phyloP scores from a whole-genome alignment of 257 asterid genomes.

The Voacanga thouarsii region DNA sequence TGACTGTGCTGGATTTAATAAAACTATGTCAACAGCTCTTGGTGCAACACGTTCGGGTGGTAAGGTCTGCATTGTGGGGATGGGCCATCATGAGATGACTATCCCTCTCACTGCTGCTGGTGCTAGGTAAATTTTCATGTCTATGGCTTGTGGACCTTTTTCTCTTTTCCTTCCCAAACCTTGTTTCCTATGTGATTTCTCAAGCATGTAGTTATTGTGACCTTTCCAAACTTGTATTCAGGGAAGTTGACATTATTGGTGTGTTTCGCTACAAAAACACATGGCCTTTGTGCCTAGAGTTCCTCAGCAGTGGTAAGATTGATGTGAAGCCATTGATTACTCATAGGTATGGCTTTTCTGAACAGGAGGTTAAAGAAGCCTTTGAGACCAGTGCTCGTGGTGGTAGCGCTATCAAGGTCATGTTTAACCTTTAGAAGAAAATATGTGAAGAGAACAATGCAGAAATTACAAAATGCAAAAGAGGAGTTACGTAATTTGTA shows the following conservation, averaged over 20 bases:
- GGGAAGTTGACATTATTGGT: constrained; percentile 86
- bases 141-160: not conserved
- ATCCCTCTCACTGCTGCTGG: constrained; percentile 84
- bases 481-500: not conserved
- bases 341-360: constrained; percentile 71
- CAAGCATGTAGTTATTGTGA: not conserved
- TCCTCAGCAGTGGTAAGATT: constrained; percentile 71
- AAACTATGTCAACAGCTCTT: constrained; percentile 75
- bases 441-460: not conserved
- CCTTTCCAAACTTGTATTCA: constrained; percentile 10
- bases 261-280: constrained; percentile 84
- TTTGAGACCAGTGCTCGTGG: constrained; percentile 78
- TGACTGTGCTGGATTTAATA: constrained; percentile 72
- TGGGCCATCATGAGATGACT: constrained; percentile 83
- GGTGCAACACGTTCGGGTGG: constrained; percentile 72
- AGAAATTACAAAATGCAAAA: not conserved
- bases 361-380: constrained; percentile 73
- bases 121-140: constrained; percentile 50
- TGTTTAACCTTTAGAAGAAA: constrained; percentile 56
- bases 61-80: constrained; percentile 74
- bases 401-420: constrained; percentile 83
- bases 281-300: constrained; percentile 80
- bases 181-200: not conserved
- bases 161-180: not conserved
- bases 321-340: constrained; percentile 86